phyloP scores from a whole-genome alignment of 1,284 basidiomycete species.

The Xanthoconium separans region DNA sequence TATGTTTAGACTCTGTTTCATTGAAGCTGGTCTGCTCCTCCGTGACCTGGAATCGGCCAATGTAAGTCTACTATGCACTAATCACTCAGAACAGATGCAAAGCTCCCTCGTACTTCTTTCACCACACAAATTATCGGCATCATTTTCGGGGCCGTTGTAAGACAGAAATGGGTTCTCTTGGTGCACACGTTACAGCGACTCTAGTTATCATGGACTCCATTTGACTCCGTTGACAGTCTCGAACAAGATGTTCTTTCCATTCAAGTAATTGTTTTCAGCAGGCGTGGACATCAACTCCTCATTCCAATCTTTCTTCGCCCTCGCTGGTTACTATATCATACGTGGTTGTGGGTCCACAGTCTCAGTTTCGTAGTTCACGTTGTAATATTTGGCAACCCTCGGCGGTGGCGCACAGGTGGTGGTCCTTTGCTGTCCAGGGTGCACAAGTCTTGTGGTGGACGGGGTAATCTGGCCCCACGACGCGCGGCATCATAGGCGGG shows the following conservation, averaged over 20 bases:
- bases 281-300: conserved; percentile 13
- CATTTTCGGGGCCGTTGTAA: conserved; percentile 45
- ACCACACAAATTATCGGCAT: conserved; percentile 57
- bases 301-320: not conserved
- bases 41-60: conserved; percentile 62
- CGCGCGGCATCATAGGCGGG: no score
- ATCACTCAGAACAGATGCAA: conserved; percentile 41
- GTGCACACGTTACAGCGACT: not conserved
- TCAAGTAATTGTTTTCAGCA: conserved; percentile 49
- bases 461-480: no score
- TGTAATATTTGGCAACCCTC: conserved; percentile 34
- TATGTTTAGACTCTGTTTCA: conserved; percentile 39
- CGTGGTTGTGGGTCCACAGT: conserved; percentile 37
- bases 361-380: no score
- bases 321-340: conserved; percentile 56
- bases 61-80: conserved; percentile 30
- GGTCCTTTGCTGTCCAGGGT: conserved; percentile 71
- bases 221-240: conserved; percentile 49
- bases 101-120: conserved; percentile 65
- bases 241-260: conserved; percentile 46
- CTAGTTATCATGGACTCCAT: conserved; percentile 57
- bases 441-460: no score
- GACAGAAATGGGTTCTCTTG: not conserved
- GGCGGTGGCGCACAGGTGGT: conserved; percentile 67
- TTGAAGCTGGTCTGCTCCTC: conserved; percentile 47